These are phyloP conservation scores for Cyberlindnera sargentensis DNA, from an alignment of 805 yeast species.

Conservation along the genomic window DNA sequence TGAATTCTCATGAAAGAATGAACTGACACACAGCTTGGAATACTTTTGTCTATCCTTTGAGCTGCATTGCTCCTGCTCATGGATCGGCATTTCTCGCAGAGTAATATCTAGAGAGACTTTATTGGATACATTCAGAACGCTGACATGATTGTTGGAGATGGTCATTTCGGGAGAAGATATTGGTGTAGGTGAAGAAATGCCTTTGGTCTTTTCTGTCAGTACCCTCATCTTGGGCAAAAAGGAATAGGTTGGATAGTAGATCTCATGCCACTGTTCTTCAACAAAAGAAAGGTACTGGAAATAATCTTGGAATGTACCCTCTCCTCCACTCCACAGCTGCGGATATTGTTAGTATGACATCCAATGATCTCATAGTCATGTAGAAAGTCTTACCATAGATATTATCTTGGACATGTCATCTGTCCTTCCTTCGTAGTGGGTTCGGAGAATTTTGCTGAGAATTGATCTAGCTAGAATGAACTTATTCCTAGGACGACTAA, in stretches of 20 bases:
- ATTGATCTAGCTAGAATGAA: conserved; percentile 13
- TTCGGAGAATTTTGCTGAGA: conserved; percentile 4
- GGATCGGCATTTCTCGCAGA: no score
- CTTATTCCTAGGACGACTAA: conserved; percentile 11
- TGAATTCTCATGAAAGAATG: no score
- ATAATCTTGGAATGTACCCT: conserved; percentile 2
- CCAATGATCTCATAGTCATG: neutral
- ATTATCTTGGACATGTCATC: conserved; percentile 8
- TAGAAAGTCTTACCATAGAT: conserved; percentile 8
- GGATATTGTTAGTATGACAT: neutral
- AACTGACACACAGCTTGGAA: no score
- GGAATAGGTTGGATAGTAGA: conserved; percentile 6
- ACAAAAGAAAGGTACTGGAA: conserved; percentile 7
- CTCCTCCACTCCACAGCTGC: conserved; percentile 1
- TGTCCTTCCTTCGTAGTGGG: neutral
- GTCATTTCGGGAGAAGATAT: no score
- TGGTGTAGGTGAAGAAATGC: no score
- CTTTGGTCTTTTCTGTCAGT: no score
- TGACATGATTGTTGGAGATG: no score
- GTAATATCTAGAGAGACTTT: no score
- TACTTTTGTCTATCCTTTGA: no score
- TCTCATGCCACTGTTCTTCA: conserved; percentile 11
- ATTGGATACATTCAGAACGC: no score
- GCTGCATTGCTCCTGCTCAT: no score
- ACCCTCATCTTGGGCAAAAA: conserved; percentile 5